Conservation (phyloP, 495 filamentous ascomycete genomes). For the Tuber microsphaerosporum region DNA sequence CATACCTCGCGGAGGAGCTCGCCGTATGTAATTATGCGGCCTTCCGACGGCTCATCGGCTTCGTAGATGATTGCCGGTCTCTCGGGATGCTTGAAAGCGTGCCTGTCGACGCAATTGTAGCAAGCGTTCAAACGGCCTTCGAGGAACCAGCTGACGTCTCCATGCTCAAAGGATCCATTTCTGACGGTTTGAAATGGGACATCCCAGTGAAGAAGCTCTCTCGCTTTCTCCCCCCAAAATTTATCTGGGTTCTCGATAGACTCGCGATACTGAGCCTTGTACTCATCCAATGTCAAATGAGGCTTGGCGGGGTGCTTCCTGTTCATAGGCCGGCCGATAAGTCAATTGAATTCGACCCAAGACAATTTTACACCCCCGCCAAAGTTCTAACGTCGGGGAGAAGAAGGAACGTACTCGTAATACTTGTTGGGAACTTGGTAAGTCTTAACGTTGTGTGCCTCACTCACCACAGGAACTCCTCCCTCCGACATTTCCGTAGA, state of each 20-base stretch:
- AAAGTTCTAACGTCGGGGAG: not conserved
- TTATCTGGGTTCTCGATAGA: conserved; percentile 84
- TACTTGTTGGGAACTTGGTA: conserved; percentile 51
- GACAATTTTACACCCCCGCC: not conserved
- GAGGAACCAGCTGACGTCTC: conserved; percentile 90
- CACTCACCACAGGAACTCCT: conserved; percentile 59
- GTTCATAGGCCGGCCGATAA: conserved; percentile 39
- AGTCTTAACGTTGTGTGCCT: conserved; percentile 80
- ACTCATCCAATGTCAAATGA: conserved; percentile 72
- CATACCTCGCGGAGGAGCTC: conserved; percentile 92
- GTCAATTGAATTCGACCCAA: not conserved
- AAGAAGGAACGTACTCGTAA: conserved; percentile 23
- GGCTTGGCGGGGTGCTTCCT: conserved; percentile 65
- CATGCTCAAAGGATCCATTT: conserved; percentile 65
- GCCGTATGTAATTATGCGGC: conserved; percentile 82
- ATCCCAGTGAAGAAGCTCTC: conserved; percentile 85
- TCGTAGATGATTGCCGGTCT: conserved; percentile 97
- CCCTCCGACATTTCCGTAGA: conserved; percentile 58
- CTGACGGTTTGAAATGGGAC: conserved; percentile 87
- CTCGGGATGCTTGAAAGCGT: conserved; percentile 85
- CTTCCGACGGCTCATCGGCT: conserved; percentile 82
- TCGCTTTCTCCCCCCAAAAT: conserved; percentile 82
- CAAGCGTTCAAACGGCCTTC: conserved; percentile 91
- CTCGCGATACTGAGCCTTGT: conserved; percentile 88
- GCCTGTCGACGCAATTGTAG: conserved; percentile 95